Evolutionary conservation across 1,284 basidiomycete genomes (phyloP), one percentile per base, ranked within the genome.

Genomic region (Puccinia hordei): DNA sequence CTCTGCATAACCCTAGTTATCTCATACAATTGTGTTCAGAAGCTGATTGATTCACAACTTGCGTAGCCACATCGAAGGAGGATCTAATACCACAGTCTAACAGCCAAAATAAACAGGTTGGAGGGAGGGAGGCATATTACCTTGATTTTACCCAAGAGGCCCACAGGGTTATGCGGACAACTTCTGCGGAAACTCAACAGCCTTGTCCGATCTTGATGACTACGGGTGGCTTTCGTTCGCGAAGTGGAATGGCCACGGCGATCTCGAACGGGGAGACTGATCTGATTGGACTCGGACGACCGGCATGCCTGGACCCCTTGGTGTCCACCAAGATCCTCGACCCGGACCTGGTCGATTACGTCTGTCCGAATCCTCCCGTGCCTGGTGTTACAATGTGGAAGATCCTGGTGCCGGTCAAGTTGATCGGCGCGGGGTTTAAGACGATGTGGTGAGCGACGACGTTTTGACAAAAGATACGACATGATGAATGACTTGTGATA

Each of bases 201-300:
- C n/a, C 73, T 24, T 61, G 51, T 15, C 44, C 61, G 15, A 51
- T 76, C 12, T 15, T 76, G 35, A 27, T 76, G 24, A 46, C 19
- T 41, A 74, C 55, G 19, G 73, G 73, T 5, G 73, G 73, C 13
- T 76, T 76, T 35, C 44, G 73, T 27, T 49, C 59, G n/a, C 38
- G 73, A 13, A 19, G 24, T 49, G 59, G 41, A 15, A 76, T 76
- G 73, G 61, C 61, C 15, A n/a, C 35, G 12, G 59, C 73, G 2
- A 53, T 76, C 30, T 38, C 53, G 12, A 33, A 35, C 17, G 24
- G 44, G 19, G 27, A 46, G 22, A 76, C 73, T 17, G 73, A 76
- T 49, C 35, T 76, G 30, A 65, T 76, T 63, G 73, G 73, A 8
- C n/a, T 76, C 24, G 73, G 59, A 63, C 33, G 73, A n/a, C 73